Evolutionary conservation across 306 rosid species (phyloP).

Genomic region (Cucumis hystrix): DNA sequence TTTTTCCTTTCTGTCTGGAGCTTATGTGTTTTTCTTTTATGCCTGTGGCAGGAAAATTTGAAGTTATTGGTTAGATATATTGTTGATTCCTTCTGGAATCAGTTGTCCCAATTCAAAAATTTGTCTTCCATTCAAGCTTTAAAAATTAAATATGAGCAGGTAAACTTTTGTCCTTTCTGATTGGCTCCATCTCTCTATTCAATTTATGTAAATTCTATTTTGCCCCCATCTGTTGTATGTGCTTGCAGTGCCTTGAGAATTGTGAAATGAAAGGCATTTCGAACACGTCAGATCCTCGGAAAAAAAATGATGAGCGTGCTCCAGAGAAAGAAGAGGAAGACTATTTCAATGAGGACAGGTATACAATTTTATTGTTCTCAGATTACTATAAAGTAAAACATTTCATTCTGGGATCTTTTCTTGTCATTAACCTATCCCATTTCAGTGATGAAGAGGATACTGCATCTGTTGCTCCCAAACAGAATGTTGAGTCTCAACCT

Average conservation of each 20-base stretch:
- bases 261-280: conserved; percentile 41
- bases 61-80: conserved; percentile 46
- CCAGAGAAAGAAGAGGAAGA: conserved; percentile 85
- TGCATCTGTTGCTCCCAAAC: conserved; percentile 39
- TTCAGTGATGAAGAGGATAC: conserved; percentile 78
- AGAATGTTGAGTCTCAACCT: conserved; percentile 42
- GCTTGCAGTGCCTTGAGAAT: conserved; percentile 61
- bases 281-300: conserved; percentile 44
- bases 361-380: not conserved
- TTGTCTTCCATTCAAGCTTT: conserved; percentile 45
- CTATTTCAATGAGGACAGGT: conserved; percentile 87
- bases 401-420: not conserved
- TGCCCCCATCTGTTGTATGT: conserved; percentile 5
- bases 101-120: conserved; percentile 58
- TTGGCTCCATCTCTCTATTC: not conserved
- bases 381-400: not conserved
- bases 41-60: conserved; percentile 55
- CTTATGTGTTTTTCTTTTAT: not conserved
- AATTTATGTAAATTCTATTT: conserved; percentile 2
- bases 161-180: conserved; percentile 13
- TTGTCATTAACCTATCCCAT: not conserved
- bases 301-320: conserved; percentile 71
- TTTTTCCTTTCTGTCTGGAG: not conserved
- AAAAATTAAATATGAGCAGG: conserved; percentile 92
- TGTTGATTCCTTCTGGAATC: conserved; percentile 76